phyloP scores from a whole-genome alignment of 768 basidiomycete genomes.

The Pisolithus albus region DNA sequence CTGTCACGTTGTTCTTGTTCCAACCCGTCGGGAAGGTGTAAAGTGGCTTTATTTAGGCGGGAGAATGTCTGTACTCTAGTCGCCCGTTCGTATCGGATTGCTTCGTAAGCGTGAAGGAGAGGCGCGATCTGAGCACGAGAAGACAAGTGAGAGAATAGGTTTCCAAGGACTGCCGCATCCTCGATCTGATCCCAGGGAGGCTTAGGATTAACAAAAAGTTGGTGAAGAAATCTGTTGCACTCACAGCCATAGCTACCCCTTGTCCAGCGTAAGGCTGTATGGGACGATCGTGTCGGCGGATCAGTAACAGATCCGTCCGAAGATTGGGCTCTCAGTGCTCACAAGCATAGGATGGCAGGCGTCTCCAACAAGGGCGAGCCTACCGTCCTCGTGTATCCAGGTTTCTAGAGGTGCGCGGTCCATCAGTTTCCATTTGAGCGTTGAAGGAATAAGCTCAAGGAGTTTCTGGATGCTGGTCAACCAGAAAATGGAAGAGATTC shows the following conservation, averaged over 20 bases:
- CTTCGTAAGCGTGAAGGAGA: slow-evolving; percentile 46
- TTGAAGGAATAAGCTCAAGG: slow-evolving; percentile 36
- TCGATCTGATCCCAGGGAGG: slow-evolving; percentile 19
- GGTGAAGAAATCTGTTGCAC: slow-evolving; percentile 3
- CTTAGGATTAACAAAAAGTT: too few species aligned
- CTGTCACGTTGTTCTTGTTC: slow-evolving; percentile 45
- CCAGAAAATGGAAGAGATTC: too few species aligned
- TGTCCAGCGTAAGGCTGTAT: slow-evolving; percentile 46
- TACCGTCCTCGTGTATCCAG: slow-evolving; percentile 42
- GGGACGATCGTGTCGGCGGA: neutral
- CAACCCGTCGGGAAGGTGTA: slow-evolving; percentile 50
- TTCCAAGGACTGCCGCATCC: slow-evolving; percentile 36
- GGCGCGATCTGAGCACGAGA: slow-evolving; percentile 35
- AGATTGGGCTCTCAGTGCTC: neutral
- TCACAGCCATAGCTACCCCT: slow-evolving; percentile 49
- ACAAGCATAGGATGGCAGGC: slow-evolving; percentile 52
- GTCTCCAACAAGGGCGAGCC: slow-evolving; percentile 44
- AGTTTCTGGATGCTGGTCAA: slow-evolving; percentile 37
- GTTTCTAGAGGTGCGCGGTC: slow-evolving; percentile 41
- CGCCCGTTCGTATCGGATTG: slow-evolving; percentile 44
- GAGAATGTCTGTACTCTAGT: slow-evolving; percentile 43
- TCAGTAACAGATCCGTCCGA: neutral
- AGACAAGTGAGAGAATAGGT: slow-evolving; percentile 43
- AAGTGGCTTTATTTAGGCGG: slow-evolving; percentile 44
- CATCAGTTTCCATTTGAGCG: slow-evolving; percentile 42